Percentiles rank a stretch among this genome's conserved stretches.
Evolutionary conservation across 2,329 filamentous ascomycete species (phyloP).

Genomic region (Fusarium nurragi): DNA sequence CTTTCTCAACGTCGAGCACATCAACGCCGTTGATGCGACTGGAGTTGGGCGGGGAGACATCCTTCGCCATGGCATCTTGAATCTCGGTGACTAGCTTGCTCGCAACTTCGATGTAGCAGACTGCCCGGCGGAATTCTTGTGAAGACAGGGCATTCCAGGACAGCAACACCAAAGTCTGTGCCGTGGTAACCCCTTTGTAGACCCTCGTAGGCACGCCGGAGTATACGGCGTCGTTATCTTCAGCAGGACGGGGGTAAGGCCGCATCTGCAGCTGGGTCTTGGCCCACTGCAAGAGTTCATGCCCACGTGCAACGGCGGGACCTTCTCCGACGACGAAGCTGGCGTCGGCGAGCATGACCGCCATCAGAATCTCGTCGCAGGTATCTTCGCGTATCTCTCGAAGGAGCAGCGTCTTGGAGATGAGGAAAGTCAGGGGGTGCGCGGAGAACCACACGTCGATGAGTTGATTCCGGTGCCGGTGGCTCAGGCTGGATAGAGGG

Average conservation of each 20-base stretch:
- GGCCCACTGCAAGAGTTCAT: slow-evolving; percentile 50
- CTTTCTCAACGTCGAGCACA: slow-evolving; percentile 52
- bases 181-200: slow-evolving; percentile 47
- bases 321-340: slow-evolving; percentile 48
- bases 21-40: slow-evolving; percentile 55
- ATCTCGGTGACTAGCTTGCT: slow-evolving; percentile 47
- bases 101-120: slow-evolving; percentile 50
- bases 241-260: slow-evolving; percentile 32
- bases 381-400: slow-evolving; percentile 52
- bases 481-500: slow-evolving; percentile 46
- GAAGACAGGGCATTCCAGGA: slow-evolving; percentile 51
- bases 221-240: slow-evolving; percentile 34
- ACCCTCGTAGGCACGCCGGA: slow-evolving; percentile 48
- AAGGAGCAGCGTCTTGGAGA: slow-evolving; percentile 54
- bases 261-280: slow-evolving; percentile 47
- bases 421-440: slow-evolving; percentile 52
- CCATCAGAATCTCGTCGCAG: slow-evolving; percentile 52
- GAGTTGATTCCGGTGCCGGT: slow-evolving; percentile 49
- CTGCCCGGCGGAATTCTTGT: slow-evolving; percentile 47
- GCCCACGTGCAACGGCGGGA: slow-evolving; percentile 41
- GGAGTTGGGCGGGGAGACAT: slow-evolving; percentile 42
- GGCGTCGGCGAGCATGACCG: slow-evolving; percentile 53
- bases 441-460: slow-evolving; percentile 55
- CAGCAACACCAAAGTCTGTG: slow-evolving; percentile 49
- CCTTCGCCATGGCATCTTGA: slow-evolving; percentile 46